These are phyloP conservation scores for Triticum urartu DNA, from an alignment of 176 grass and related monocot species.

Conservation along the genomic window DNA sequence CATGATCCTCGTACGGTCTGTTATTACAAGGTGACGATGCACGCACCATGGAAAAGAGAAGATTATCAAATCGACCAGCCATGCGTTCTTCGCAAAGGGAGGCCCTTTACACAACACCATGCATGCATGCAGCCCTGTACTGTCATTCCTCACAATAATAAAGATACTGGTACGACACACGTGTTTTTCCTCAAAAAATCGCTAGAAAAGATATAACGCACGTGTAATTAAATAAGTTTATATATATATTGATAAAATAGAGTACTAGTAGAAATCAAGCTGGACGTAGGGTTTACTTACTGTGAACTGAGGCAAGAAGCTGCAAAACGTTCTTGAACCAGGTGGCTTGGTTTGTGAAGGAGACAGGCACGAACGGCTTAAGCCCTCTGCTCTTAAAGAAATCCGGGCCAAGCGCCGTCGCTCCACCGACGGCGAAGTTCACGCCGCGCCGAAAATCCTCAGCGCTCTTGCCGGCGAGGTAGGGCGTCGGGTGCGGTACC, in stretches of 20 bases:
- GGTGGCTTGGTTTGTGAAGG: slow-evolving; percentile 35
- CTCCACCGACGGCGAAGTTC: slow-evolving; percentile 63
- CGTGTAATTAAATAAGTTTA: neutral
- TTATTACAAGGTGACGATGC: neutral
- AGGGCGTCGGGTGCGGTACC: slow-evolving; percentile 39
- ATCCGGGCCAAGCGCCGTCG: slow-evolving; percentile 40
- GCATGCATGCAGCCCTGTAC: neutral
- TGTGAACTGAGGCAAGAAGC: slow-evolving; percentile 18
- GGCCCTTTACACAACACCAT: neutral
- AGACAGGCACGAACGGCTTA: slow-evolving; percentile 33
- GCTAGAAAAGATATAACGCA: neutral
- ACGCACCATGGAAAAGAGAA: neutral
- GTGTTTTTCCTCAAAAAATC: no score
- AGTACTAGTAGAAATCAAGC: neutral
- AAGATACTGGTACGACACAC: no score
- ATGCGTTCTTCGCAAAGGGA: neutral
- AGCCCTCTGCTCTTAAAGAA: slow-evolving; percentile 47
- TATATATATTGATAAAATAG: neutral
- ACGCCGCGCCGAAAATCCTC: slow-evolving; percentile 41
- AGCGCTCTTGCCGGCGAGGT: slow-evolving; percentile 28
- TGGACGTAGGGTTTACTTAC: neutral
- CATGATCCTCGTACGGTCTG: neutral
- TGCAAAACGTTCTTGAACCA: slow-evolving; percentile 43
- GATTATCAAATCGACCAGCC: neutral
- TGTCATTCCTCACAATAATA: no score